phyloP scores from a whole-genome alignment of 495 filamentous ascomycete species.

The Parachaetomium inaequale region DNA sequence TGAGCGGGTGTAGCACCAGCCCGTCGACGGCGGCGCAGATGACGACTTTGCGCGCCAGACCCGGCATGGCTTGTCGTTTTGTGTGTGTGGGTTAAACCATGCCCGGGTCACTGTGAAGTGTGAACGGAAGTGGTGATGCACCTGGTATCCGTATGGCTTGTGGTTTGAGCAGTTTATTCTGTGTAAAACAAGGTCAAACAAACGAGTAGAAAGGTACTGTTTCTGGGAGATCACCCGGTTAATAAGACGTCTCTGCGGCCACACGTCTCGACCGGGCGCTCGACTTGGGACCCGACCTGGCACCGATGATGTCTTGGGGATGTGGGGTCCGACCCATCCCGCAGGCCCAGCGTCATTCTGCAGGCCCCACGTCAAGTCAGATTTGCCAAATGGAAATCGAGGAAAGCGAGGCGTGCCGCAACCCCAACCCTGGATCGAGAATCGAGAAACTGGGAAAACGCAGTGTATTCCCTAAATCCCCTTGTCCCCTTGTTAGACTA shows the following conservation, averaged over 20 bases:
- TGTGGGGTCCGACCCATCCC: slow-evolving; percentile 10
- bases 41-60: slow-evolving; percentile 71
- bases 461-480: background rate
- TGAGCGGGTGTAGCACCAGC: slow-evolving; percentile 71
- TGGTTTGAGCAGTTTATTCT: background rate
- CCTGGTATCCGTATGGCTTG: background rate
- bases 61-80: slow-evolving; percentile 56
- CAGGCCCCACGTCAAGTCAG: background rate
- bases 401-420: background rate
- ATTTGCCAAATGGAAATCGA: background rate
- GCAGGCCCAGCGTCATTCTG: slow-evolving; percentile 15
- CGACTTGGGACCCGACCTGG: slow-evolving; percentile 14
- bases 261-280: background rate
- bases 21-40: slow-evolving; percentile 84
- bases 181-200: background rate
- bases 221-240: background rate
- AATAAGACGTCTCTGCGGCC: background rate
- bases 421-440: slow-evolving; percentile 15
- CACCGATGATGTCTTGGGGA: slow-evolving; percentile 13
- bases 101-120: background rate
- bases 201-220: background rate
- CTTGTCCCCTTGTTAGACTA: background rate
- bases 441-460: background rate
- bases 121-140: background rate
- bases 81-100: background rate